Percentiles rank a stretch among this genome's conserved stretches.
phyloP scores from a whole-genome alignment of 2,329 filamentous ascomycete genomes.

The Scytalidium sp. region DNA sequence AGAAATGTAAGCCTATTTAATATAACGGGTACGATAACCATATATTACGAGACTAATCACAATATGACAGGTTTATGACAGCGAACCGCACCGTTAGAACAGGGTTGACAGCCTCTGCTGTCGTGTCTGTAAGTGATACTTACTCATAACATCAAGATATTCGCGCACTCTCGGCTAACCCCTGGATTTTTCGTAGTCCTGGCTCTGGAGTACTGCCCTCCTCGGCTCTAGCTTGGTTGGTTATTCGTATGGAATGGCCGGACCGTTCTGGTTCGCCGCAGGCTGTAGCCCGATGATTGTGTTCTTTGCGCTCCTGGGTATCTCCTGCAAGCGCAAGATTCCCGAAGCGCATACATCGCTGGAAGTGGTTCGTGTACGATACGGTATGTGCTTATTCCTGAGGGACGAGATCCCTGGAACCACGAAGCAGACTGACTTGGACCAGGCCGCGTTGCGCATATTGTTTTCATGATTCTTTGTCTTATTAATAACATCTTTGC shows the following conservation, averaged over 20 bases:
- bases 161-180: too few species aligned
- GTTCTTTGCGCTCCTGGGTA: constrained; percentile 49
- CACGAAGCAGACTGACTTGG: neutral
- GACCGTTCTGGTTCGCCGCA: constrained; percentile 56
- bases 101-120: constrained; percentile 48
- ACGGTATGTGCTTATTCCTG: constrained; percentile 30
- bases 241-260: constrained; percentile 51
- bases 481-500: constrained; percentile 53
- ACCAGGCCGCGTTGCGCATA: constrained; percentile 37
- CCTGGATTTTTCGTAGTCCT: constrained; percentile 28
- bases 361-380: constrained; percentile 50
- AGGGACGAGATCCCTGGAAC: neutral
- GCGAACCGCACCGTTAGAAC: constrained; percentile 48
- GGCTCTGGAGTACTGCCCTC: constrained; percentile 52
- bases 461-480: constrained; percentile 49
- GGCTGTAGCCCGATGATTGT: constrained; percentile 54
- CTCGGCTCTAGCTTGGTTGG: constrained; percentile 48
- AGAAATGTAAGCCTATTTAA: constrained; percentile 37
- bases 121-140: constrained; percentile 39
- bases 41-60: neutral
- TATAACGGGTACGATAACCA: neutral
- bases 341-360: constrained; percentile 52
- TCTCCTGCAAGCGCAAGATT: constrained; percentile 49
- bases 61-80: constrained; percentile 42
- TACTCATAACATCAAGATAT: too few species aligned